phyloP scores from a whole-genome alignment of 768 basidiomycete genomes.

The Baorangia bicolor region DNA sequence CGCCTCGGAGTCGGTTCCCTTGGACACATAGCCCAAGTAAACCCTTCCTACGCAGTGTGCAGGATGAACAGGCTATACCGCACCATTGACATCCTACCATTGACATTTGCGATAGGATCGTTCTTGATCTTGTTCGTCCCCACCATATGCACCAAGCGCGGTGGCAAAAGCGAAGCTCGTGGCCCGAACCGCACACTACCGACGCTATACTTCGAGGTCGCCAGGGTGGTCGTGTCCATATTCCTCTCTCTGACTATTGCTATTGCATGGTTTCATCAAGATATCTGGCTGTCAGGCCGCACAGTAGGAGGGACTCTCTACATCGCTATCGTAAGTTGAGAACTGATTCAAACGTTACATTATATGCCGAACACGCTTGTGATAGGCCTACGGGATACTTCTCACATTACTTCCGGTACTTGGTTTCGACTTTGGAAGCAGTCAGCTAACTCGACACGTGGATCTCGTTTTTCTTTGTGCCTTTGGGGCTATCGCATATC shows the following conservation, averaged over 20 bases:
- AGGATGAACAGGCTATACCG: not conserved
- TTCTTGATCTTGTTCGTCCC: conserved; percentile 1
- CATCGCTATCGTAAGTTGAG: conserved; percentile 4
- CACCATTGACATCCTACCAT: not conserved
- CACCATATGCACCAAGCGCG: not conserved
- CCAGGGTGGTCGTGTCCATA: not conserved
- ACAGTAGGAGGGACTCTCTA: not conserved
- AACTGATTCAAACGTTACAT: too few species aligned
- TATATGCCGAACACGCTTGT: too few species aligned
- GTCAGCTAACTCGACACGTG: conserved; percentile 16
- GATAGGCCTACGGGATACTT: conserved; percentile 8
- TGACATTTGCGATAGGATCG: not conserved
- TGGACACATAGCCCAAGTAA: not conserved
- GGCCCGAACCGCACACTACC: not conserved
- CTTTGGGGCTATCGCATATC: conserved; percentile 1
- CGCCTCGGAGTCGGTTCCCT: not conserved
- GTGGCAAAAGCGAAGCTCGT: not conserved
- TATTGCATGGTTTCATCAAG: not conserved
- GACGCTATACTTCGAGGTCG: not conserved
- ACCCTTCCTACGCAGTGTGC: not conserved
- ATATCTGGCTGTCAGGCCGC: not conserved
- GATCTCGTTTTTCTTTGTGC: not conserved
- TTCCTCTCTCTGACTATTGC: not conserved
- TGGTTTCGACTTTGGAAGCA: not conserved
- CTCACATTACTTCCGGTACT: conserved; percentile 1